Base-by-base conservation (phyloP, 225 moss, liverwort and hornwort genomes). In the Straminergon stramineum region DNA sequence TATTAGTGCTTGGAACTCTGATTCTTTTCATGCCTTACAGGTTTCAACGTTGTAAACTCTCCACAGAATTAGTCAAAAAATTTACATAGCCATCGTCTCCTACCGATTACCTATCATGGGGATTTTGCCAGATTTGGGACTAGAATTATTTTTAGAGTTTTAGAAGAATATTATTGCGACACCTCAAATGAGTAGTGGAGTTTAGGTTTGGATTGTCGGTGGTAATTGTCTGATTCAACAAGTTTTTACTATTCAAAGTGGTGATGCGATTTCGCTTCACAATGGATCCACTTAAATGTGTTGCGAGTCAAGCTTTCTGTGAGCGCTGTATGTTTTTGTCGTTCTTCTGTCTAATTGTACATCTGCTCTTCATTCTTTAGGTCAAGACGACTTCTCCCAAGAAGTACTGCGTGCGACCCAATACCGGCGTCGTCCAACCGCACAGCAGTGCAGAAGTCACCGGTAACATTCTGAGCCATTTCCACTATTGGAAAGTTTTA, bases 311-410 rank as follows among this genome's bases (percentile, higher is more conserved):
- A 57, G 22, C 56, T 76, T 37, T 75, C 48, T 26, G 24, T 24
- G 35, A 27, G 35, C 83, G 57, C 63, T 60, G 26, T n/a, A 63
- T 56, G 76, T 34, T 81, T 81, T 17, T 77, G 21, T 31, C 51
- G 10, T 34, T 84, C 27, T 18, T 87, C 28, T 31, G 39, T 69
- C 43, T 85, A 63, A 91, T 52, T 14, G 15, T 51, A 7, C 17
- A 78, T 48, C 22, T 90, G 55, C 52, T 37, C 28, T 32, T 45
- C 6, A 55, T 81, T 64, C 17, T 41, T 32, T 90, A 99, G 99
- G 99, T 99, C 83, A 99, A 99, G 94, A 99, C 99, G 56, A 99
- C 99, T 48, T 97, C 97, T 77, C 99, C 99, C 18, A 99, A 99
- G 88, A 99, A 99, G 93, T 99, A 99, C 85, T 99, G 99, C 87